Evolutionary conservation across 352 stramenopile species (phyloP).

Genomic region (Phytophthora podocarpi): DNA sequence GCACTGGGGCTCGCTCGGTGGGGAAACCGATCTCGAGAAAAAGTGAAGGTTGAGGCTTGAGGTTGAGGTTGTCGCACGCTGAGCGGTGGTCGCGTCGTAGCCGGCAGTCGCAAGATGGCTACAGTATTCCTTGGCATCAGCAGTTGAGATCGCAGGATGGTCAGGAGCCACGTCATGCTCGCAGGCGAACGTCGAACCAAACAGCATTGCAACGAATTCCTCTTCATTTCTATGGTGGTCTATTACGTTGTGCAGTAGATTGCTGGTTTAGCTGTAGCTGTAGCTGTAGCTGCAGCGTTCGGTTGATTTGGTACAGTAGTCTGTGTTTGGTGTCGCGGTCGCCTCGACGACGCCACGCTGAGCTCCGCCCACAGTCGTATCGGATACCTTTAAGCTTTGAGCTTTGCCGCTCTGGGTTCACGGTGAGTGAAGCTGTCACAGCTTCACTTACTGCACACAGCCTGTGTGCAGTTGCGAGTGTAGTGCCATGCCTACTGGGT

Average conservation of each 20-base stretch:
- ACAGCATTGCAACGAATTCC: constrained; percentile 1
- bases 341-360: neutral
- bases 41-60: constrained; percentile 42
- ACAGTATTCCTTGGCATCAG: no score
- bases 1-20: no score
- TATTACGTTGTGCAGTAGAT: constrained; percentile 16
- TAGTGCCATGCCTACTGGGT: neutral
- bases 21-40: constrained; percentile 20
- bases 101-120: constrained; percentile 20
- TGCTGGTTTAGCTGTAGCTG: constrained; percentile 5
- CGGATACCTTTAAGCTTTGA: constrained; percentile 9
- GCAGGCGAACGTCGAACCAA: constrained; percentile 7
- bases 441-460: no score
- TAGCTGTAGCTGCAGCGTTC: no score
- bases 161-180: constrained; percentile 11
- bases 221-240: constrained; percentile 16
- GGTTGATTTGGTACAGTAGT: constrained; percentile 25
- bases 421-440: constrained; percentile 3
- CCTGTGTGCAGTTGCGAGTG: neutral
- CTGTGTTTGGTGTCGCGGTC: constrained; percentile 9
- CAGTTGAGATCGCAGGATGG: neutral
- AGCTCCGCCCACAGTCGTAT: constrained; percentile 10
- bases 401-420: constrained; percentile 4
- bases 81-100: constrained; percentile 16
- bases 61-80: constrained; percentile 11